A percentile compares a stretch with the other conserved stretches of the same genome.
These are phyloP conservation scores for Botryotinia calthae DNA, from an alignment of 2,329 filamentous ascomycete genomes.

Conservation along the genomic window DNA sequence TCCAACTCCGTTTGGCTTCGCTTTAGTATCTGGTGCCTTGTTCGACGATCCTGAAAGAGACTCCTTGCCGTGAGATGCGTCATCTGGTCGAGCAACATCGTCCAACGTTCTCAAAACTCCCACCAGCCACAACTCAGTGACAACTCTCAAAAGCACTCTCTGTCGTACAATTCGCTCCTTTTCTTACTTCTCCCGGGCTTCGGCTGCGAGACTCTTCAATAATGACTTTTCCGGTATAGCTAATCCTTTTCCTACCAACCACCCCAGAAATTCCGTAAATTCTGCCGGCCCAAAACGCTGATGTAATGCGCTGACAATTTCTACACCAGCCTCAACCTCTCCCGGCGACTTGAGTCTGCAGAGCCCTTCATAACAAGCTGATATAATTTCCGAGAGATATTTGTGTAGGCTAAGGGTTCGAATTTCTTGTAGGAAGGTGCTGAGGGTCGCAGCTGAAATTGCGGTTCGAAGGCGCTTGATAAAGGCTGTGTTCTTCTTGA, in stretches of 20 bases:
- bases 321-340: slow-evolving; percentile 89
- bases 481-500: slow-evolving; percentile 98
- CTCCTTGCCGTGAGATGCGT: slow-evolving; percentile 55
- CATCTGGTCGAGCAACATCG: slow-evolving; percentile 60
- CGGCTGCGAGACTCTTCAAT: slow-evolving; percentile 73
- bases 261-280: slow-evolving; percentile 88
- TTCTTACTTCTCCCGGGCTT: slow-evolving; percentile 90
- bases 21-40: slow-evolving; percentile 62
- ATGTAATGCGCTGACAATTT: slow-evolving; percentile 92
- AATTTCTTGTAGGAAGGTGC: slow-evolving; percentile 87
- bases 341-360: slow-evolving; percentile 86
- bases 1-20: slow-evolving; percentile 52
- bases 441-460: slow-evolving; percentile 73
- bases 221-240: slow-evolving; percentile 83
- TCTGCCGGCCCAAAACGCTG: slow-evolving; percentile 88
- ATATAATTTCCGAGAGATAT: slow-evolving; percentile 95
- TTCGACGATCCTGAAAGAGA: slow-evolving; percentile 45
- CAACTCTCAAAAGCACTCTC: slow-evolving; percentile 79
- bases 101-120: slow-evolving; percentile 80
- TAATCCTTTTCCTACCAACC: slow-evolving; percentile 87
- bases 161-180: slow-evolving; percentile 88
- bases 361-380: slow-evolving; percentile 90
- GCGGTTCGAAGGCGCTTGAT: slow-evolving; percentile 94
- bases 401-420: slow-evolving; percentile 88
- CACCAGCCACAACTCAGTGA: slow-evolving; percentile 94